Evolutionary conservation across 148 eudicot genomes (phyloP), one percentile per base, ranked within the genome.

Genomic region (Silene latifolia): DNA sequence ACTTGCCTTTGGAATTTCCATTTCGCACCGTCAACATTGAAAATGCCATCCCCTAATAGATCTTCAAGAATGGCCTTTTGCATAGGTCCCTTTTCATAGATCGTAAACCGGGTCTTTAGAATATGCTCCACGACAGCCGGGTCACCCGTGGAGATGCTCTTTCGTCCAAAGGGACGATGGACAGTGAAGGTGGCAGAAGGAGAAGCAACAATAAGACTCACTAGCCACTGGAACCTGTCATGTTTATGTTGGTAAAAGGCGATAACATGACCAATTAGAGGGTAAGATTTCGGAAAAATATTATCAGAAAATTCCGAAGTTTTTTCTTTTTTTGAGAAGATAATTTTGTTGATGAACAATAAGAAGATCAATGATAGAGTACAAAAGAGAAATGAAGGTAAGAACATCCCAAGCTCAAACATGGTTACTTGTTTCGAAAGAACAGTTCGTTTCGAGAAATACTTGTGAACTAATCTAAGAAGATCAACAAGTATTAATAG

Each of bases 1-100:
- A 86, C 56, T 19, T 83, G 80, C 5, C 91, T 82, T 54, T 88
- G 89, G 71, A 73, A 79, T 74, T 86, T 88, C 91, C 91, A 88
- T 3, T 56, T 75, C 8, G 83, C 82, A 15, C 83, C 83, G 24
- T 88, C 86, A 19, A 51, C 77, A 67, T 80, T 81, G 73, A 88
- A 83, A 13, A 86, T 86, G 57, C 86, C 89, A 39, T 84, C 75
- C 1, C 89, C 88, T 7, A 88, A 53, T 7, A 86, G 78, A 27
- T 88, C 91, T 5, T 39, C 8, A 0, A 81, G 63, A 21, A 56
- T 29, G 9, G 18, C n/a, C 8, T 27, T 53, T 24, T 69, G 57
- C 32, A 10, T 27, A 5, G 74, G 61, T 8, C 91, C 89, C 77
- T 86, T 86, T 7, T 73, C 72, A 78, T 88, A 74, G 4, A 74